Evolutionary conservation across 768 basidiomycete species (phyloP), one percentile per base, ranked within the genome.

Genomic region (Cyathus striatus): DNA sequence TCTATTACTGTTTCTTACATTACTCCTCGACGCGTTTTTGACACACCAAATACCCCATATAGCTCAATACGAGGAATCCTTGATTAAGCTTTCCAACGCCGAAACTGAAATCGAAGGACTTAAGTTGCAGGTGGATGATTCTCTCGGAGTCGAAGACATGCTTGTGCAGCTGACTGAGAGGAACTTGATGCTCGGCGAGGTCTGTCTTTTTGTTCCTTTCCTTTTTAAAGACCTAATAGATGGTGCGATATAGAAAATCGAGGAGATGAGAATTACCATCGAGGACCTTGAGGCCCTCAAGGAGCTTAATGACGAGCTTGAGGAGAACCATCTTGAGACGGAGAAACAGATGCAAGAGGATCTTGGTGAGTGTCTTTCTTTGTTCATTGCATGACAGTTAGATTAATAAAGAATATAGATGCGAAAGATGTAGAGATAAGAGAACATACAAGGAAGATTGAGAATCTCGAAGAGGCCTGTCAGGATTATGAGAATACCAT

Each of bases 281-380:
- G 95, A 98, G 60, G 96, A 99, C 54, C 79, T 97, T 3, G 96
- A 99, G 58, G 81, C 93, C 9, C 78, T 99, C 32, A 90, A 94
- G 58, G 96, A 98, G 55, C 83, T 99, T 38, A 91, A 86, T 43
- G 95, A 99, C 48, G 96, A 99, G 64, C 76, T 99, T 2, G 96
- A 98, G 61, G 94, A 98, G 63, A 93, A 90, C 53, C 95, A 98
- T 49, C 59, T 89, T 2, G 95, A 96, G 62, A 90, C 92, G 0
- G 95, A 97, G 65, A 93, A 90, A 59, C 78, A 83, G 18, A 63
- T 99, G 45, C 83, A 92, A 53, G 90, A 88, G 35, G 95, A 97
- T 38, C 73, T 98, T 35, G 86, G 93, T 93, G 38, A 35, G 78
- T 56, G 27, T 16, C 14, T 16, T n/a, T 38, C 22, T 17, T 40